These are phyloP conservation scores for Truncatella angustata DNA, from an alignment of 2,329 filamentous ascomycete species.

Conservation along the genomic window DNA sequence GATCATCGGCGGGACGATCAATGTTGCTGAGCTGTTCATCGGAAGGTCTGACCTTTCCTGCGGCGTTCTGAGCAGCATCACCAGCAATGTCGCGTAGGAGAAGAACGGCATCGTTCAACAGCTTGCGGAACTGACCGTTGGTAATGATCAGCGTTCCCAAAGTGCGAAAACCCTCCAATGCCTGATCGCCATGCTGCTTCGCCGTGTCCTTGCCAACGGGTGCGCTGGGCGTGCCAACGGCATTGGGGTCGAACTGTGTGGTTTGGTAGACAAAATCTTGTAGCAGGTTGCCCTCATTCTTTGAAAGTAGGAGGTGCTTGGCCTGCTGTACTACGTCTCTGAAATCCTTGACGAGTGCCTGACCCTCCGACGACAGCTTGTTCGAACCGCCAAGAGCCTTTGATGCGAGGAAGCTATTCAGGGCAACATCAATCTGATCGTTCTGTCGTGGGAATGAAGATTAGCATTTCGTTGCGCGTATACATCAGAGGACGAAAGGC, in stretches of 20 bases:
- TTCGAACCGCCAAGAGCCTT: constrained; percentile 67
- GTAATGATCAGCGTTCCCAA: constrained; percentile 87
- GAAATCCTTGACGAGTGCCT: constrained; percentile 73
- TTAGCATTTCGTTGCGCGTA: neutral
- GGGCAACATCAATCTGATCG: constrained; percentile 89
- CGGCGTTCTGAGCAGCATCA: constrained; percentile 80
- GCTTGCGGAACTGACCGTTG: constrained; percentile 94
- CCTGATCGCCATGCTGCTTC: constrained; percentile 80
- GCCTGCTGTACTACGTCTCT: constrained; percentile 79
- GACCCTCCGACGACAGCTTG: constrained; percentile 80
- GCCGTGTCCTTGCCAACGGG: constrained; percentile 75
- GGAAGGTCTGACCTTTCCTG: constrained; percentile 70
- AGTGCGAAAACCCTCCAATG: constrained; percentile 80
- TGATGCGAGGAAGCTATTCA: constrained; percentile 83
- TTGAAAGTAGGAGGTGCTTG: constrained; percentile 77
- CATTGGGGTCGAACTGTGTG: constrained; percentile 66
- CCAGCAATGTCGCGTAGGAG: constrained; percentile 88
- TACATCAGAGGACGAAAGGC: constrained; percentile 33
- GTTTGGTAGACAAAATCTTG: constrained; percentile 98
- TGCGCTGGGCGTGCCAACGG: constrained; percentile 59
- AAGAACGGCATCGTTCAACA: constrained; percentile 76
- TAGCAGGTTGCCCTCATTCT: constrained; percentile 91
- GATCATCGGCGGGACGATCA: constrained; percentile 82
- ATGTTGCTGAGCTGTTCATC: constrained; percentile 76
- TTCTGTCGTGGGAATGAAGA: constrained; percentile 53